Conservation (phyloP, 176 grass and related monocot species). For the Oryza meridionalis region DNA sequence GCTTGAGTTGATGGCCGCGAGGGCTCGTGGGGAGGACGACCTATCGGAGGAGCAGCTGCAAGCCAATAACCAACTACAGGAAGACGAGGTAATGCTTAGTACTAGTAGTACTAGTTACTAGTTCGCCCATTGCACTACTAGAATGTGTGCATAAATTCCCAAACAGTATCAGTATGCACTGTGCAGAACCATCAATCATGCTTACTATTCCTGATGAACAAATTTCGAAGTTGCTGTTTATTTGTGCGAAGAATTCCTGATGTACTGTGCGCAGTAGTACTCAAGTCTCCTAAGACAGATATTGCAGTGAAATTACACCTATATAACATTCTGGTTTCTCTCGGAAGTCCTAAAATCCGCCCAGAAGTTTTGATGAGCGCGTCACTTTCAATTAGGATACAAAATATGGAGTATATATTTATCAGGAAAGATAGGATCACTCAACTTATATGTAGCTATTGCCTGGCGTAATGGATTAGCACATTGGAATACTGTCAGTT, state of each 20-base stretch:
- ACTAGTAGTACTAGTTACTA: neutral
- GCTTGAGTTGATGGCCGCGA: slow-evolving; percentile 43
- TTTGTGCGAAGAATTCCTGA: neutral
- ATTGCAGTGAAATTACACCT: neutral
- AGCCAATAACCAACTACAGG: slow-evolving; percentile 54
- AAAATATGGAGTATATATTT: too few relatives aligned
- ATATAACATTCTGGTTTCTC: neutral
- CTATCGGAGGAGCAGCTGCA: slow-evolving; percentile 46
- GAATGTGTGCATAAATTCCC: neutral
- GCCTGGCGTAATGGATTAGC: too few relatives aligned
- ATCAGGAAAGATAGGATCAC: neutral
- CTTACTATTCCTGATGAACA: neutral
- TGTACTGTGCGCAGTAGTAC: neutral
- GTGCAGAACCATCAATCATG: neutral
- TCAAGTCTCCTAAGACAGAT: neutral
- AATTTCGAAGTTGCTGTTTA: neutral
- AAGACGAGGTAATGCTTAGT: slow-evolving; percentile 50
- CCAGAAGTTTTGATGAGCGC: too few relatives aligned
- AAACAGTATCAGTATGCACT: too few relatives aligned
- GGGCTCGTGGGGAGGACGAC: slow-evolving; percentile 32
- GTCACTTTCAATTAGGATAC: neutral
- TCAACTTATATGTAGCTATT: neutral
- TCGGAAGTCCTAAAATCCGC: too few relatives aligned
- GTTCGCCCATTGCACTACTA: neutral
- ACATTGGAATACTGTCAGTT: neutral